Conservation (phyloP, 441 rosid genomes). For the Gossypium laxum region DNA sequence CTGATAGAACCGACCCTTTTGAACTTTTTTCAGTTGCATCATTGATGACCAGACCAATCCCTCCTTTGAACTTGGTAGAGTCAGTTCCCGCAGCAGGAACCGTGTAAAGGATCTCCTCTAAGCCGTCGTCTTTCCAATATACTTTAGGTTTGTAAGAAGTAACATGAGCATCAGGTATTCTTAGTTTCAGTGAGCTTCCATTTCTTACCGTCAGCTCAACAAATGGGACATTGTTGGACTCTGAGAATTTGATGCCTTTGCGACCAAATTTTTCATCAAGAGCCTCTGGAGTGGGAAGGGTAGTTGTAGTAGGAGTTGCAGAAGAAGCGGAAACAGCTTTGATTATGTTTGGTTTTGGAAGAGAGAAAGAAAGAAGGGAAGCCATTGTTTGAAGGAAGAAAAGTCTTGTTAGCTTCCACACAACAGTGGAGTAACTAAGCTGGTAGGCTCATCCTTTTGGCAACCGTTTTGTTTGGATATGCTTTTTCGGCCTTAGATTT, state of each 20-base stretch:
- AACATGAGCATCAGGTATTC: slow-evolving; percentile 62
- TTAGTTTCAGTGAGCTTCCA: slow-evolving; percentile 63
- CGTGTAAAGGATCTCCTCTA: slow-evolving; percentile 69
- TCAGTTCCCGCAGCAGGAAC: slow-evolving; percentile 34
- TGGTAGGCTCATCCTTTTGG: slow-evolving; percentile 23
- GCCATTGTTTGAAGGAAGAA: slow-evolving; percentile 39
- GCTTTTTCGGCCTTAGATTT: slow-evolving; percentile 18
- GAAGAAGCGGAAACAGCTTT: slow-evolving; percentile 32
- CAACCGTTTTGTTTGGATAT: slow-evolving; percentile 22
- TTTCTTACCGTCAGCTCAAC: slow-evolving; percentile 75
- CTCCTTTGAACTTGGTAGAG: slow-evolving; percentile 40
- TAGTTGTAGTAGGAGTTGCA: slow-evolving; percentile 18
- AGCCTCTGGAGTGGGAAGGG: slow-evolving; percentile 26
- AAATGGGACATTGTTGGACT: slow-evolving; percentile 38
- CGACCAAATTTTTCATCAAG: slow-evolving; percentile 58
- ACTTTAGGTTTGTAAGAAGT: slow-evolving; percentile 80
- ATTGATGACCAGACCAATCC: slow-evolving; percentile 60
- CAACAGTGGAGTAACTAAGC: slow-evolving; percentile 10
- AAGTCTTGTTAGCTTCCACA: slow-evolving; percentile 25
- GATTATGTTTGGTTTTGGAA: slow-evolving; percentile 40
- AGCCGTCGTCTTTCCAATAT: slow-evolving; percentile 75
- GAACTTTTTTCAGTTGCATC: slow-evolving; percentile 44
- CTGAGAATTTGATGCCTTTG: slow-evolving; percentile 67
- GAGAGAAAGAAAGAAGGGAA: slow-evolving; percentile 53
- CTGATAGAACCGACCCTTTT: slow-evolving; percentile 38